Conservation (phyloP, 1,139 yeast genomes). For the Sugiyamaella paludigena region DNA sequence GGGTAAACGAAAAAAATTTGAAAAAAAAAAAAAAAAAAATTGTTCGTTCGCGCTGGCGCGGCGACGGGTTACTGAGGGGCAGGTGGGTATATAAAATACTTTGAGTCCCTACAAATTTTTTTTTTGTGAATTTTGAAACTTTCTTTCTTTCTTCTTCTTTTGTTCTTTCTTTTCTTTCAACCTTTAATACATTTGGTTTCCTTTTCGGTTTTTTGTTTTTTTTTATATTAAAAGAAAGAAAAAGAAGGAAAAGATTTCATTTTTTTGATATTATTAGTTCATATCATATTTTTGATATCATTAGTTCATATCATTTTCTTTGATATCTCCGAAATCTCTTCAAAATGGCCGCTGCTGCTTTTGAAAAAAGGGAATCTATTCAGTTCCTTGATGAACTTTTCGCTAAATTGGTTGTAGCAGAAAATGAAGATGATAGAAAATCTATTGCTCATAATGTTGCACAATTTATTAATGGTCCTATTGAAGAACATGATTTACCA, state of each 20-base stretch:
- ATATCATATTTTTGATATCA: not conserved
- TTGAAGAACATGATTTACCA: conserved; percentile 98
- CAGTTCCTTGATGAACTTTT: conserved; percentile 91
- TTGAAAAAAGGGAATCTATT: conserved; percentile 26
- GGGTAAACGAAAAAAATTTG: too few species aligned
- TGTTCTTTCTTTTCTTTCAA: conserved; percentile 12
- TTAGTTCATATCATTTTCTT: too few species aligned
- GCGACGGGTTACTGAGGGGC: not conserved
- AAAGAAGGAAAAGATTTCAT: not conserved
- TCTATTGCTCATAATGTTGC: conserved; percentile 89
- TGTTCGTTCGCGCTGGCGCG: not conserved
- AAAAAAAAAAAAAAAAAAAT: not conserved
- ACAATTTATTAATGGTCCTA: conserved; percentile 91
- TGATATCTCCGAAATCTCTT: too few species aligned
- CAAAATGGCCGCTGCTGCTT: conserved; percentile 26
- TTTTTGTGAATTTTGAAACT: too few species aligned
- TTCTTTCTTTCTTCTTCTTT: conserved; percentile 3
- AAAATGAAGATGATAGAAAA: conserved; percentile 69
- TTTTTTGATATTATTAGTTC: too few species aligned
- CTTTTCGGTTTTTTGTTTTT: not conserved
- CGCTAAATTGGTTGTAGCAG: conserved; percentile 86
- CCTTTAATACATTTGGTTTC: not conserved
- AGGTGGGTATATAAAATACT: not conserved
- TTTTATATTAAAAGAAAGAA: not conserved
- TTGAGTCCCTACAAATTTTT: not conserved